Base-by-base conservation (phyloP, 192 early-diverging fungal species). In the Entomortierella parvispora region DNA sequence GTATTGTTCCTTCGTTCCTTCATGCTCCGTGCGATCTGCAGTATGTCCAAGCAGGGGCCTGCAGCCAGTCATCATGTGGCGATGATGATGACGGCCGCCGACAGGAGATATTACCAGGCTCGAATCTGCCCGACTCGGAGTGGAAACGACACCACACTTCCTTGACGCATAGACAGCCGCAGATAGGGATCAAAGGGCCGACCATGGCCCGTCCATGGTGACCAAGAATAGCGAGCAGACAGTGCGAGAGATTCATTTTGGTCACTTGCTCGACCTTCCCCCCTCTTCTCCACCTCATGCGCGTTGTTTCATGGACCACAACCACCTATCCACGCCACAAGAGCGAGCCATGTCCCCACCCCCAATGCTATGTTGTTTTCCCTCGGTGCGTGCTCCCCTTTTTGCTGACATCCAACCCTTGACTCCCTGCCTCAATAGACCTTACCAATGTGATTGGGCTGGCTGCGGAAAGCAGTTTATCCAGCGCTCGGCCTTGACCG, bases 391-490 rank as follows among this genome's bases (percentile, higher is more conserved):
- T n/a, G n/a, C n/a, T n/a, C 28, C 15, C 28, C 2, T 61, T 37
- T 12, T 42, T 49, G 11, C 55, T 43, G 48, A 40, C 7, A 40
- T 53, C 23, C 62, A 50, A 50, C 23, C 10, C 18, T 54, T 31
- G 48, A 22, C 15, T 9, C 47, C 6, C 25, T 25, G 4, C 31
- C 48, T 42, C 37, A 22, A 55, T 68, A 77, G 74, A 51, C 90
- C 89, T 2, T 93, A 87, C 78, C 79, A 80, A 45, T 93, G 92
- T 64, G 52, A 80, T 47, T 86, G 86, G 84, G 56, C 65, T 42
- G 86, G 77, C 50, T 93, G 92, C 76, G 86, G 82, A 68, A 93
- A 93, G 70, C 86, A 88, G 58, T 93, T 93, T 60, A 91, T 92
- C 64, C 92, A 93, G 81, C 86, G 89, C 29, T 92, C 90, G 25